These are phyloP conservation scores for Metschnikowia colocasiae DNA, from an alignment of 805 yeast genomes.

Conservation along the genomic window DNA sequence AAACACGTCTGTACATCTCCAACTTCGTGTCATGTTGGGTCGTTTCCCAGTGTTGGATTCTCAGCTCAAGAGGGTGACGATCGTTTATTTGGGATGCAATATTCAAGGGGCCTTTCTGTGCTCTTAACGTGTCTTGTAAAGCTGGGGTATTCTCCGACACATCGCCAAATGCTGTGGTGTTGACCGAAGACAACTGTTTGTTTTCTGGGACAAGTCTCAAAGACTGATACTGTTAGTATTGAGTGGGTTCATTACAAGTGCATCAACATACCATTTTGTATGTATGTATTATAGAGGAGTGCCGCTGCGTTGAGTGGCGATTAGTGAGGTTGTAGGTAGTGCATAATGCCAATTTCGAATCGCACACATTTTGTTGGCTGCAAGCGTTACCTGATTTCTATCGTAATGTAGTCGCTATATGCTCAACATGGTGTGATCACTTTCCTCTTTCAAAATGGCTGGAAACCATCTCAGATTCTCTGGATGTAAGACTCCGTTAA, in stretches of 20 bases:
- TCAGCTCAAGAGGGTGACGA: conserved; percentile 81
- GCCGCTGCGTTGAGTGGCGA: conserved; percentile 2
- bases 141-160: conserved; percentile 66
- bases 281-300: not conserved
- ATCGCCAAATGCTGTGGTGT: conserved; percentile 49
- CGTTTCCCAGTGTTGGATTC: conserved; percentile 76
- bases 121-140: conserved; percentile 64
- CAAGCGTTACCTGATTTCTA: not conserved
- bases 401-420: not conserved
- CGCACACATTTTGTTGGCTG: conserved; percentile 1
- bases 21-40: conserved; percentile 66
- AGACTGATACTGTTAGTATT: conserved; percentile 29
- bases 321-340: conserved; percentile 2
- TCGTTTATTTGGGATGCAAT: conserved; percentile 62
- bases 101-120: conserved; percentile 60
- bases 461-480: conserved; percentile 50
- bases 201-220: conserved; percentile 55
- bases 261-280: conserved; percentile 11
- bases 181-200: conserved; percentile 43
- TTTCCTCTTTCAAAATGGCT: conserved; percentile 30
- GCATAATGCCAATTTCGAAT: not conserved
- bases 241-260: not conserved
- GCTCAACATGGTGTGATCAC: not conserved
- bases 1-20: conserved; percentile 76
- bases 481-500: conserved; percentile 64